Base-by-base conservation (phyloP, 2,329 filamentous ascomycete species). In the Chaetothyriales sp. region DNA sequence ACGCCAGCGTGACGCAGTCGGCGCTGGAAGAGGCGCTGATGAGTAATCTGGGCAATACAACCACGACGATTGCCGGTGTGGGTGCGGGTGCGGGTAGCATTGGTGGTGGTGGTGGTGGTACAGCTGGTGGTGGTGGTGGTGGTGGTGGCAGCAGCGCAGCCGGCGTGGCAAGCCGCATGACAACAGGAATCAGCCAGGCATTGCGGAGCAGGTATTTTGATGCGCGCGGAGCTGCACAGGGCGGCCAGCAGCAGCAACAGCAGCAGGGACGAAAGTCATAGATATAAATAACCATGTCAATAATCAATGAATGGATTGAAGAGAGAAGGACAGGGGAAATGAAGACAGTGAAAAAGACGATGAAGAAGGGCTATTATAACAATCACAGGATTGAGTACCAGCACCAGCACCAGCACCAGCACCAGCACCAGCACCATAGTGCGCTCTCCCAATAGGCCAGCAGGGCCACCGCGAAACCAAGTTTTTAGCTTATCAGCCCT, bases 1-100 rank as follows among this genome's bases (percentile, higher is more conserved):
- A 77, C 76, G 72, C 78, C 6, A 79, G 78, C 54, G 75, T 83
- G 19, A 81, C 79, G 48, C 77, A 81, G 59, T 80, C 76, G 12
- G 79, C 79, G 2, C 66, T 83, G 22, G 79, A 82, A 59, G 79
- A 82, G 57, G 79, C 78, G 5, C 64, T 81, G 43, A 64, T 81
- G 56, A 80, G 77, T 58, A 78, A 80, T 50, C 79, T 82, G 69
- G 75, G 79, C 49, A 73, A 77, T 56, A 60, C 58, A 0, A 57
- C 58, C 3, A 57, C 55, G 53, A 60, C 56, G 10, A 55, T 57
- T 44, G 47, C 45, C 18, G 28, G 45, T 44, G 50, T 46, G 5
- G 49, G 48, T 18, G 43, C 42, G 9, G 28, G 28, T 10, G 28
- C 12, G 9, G 28, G 45, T 3, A 26, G 22, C 7, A 47, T 3